These are phyloP conservation scores for Viridothelium virens DNA, from an alignment of 495 filamentous ascomycete species.

Conservation along the genomic window DNA sequence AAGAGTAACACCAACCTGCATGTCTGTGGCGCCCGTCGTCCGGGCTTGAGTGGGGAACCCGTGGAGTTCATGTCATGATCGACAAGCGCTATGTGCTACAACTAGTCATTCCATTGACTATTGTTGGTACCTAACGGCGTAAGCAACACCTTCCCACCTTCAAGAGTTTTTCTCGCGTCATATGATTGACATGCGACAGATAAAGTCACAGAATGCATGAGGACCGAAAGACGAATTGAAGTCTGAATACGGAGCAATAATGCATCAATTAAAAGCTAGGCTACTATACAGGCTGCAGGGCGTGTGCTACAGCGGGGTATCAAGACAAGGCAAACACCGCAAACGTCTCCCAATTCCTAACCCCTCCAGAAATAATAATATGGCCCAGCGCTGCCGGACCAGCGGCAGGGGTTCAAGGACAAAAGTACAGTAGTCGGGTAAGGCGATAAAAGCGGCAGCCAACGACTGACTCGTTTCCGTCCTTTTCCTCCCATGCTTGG, in stretches of 20 bases:
- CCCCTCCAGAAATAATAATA: not conserved
- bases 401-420: not conserved
- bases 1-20: not conserved
- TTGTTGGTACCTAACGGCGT: not conserved
- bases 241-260: not conserved
- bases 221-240: not conserved
- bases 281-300: not conserved
- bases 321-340: not conserved
- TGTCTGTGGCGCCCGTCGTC: not conserved
- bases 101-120: not conserved
- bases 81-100: not conserved
- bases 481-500: not conserved
- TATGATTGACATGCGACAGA: not conserved
- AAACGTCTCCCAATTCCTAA: not conserved
- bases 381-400: not conserved
- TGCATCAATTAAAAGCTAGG: conserved; percentile 7
- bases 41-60: not conserved
- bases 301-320: conserved; percentile 8
- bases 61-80: not conserved
- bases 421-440: not conserved
- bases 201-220: not conserved
- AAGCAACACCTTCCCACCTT: not conserved
- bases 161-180: not conserved
- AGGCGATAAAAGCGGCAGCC: conserved; percentile 1
- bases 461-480: not conserved